These are phyloP conservation scores for Fusarium newnesense DNA, from an alignment of 2,329 filamentous ascomycete species.

Conservation along the genomic window DNA sequence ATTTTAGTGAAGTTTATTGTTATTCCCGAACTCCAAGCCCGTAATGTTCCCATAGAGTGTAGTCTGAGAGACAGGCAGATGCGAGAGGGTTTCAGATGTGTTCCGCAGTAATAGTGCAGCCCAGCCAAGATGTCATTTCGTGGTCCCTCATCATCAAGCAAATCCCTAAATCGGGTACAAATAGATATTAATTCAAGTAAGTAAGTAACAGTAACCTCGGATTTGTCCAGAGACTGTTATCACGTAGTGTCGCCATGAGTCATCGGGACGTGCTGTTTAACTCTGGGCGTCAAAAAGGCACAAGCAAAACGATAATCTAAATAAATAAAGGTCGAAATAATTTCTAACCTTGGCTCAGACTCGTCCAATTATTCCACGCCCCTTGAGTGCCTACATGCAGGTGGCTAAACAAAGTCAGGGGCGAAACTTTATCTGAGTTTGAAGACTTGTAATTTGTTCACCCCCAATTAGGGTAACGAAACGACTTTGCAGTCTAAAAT, in stretches of 20 bases:
- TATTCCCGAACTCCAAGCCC: background rate
- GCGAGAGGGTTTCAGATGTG: background rate
- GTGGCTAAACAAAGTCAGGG: background rate
- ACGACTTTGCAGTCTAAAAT: background rate
- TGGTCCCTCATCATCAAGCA: background rate
- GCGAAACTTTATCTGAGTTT: background rate
- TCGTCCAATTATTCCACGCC: background rate
- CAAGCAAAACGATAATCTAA: background rate
- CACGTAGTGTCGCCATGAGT: background rate
- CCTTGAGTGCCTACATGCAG: background rate
- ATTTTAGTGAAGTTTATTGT: background rate
- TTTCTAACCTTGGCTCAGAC: background rate
- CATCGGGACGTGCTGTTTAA: background rate
- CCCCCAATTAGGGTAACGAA: background rate
- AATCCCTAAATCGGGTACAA: background rate
- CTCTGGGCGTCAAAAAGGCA: background rate
- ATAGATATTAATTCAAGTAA: background rate
- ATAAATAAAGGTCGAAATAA: background rate
- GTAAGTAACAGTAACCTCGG: rapidly evolving
- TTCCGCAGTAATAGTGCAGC: background rate
- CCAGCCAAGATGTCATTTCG: background rate
- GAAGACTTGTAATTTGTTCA: background rate
- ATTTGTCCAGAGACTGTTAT: background rate
- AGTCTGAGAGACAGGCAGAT: too few species aligned
- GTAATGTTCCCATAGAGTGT: too few species aligned